Percentiles rank a stretch among this genome's conserved stretches.
Evolutionary conservation across 169 alveolate species (phyloP).

Genomic region (Sarcocystis neurona): DNA sequence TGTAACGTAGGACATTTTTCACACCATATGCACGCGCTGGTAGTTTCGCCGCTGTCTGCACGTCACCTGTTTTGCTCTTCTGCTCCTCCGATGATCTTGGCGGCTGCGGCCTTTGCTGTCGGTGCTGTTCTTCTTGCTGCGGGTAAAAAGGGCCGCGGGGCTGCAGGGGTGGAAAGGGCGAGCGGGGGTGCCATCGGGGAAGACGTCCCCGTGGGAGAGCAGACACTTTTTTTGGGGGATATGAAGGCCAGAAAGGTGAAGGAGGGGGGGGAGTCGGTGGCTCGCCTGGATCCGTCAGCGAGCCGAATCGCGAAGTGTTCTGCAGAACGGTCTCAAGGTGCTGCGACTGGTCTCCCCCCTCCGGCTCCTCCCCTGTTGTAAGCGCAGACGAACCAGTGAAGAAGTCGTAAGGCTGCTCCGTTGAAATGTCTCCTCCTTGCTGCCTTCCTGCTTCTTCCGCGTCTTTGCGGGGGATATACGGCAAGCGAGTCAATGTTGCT

Average conservation of each 20-base stretch:
- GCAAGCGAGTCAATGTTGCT: not conserved
- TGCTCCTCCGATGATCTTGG: too few relatives aligned
- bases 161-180: conserved; percentile 15
- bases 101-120: not conserved
- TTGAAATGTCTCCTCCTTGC: too few relatives aligned
- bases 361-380: too few relatives aligned
- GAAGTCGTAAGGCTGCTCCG: too few relatives aligned
- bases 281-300: conserved; percentile 7
- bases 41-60: too few relatives aligned
- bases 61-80: too few relatives aligned
- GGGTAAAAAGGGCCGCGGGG: conserved; percentile 27
- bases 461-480: not conserved
- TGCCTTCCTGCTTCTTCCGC: too few relatives aligned
- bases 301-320: conserved; percentile 24
- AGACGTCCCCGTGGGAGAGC: not conserved
- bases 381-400: too few relatives aligned
- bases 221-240: not conserved
- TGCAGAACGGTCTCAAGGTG: too few relatives aligned
- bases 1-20: too few relatives aligned
- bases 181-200: conserved; percentile 24
- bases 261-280: not conserved
- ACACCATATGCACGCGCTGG: too few relatives aligned
- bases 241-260: conserved; percentile 5
- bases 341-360: too few relatives aligned
- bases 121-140: not conserved